phyloP scores from a whole-genome alignment of 257 asterid genomes.

The Gentiana straminea region DNA sequence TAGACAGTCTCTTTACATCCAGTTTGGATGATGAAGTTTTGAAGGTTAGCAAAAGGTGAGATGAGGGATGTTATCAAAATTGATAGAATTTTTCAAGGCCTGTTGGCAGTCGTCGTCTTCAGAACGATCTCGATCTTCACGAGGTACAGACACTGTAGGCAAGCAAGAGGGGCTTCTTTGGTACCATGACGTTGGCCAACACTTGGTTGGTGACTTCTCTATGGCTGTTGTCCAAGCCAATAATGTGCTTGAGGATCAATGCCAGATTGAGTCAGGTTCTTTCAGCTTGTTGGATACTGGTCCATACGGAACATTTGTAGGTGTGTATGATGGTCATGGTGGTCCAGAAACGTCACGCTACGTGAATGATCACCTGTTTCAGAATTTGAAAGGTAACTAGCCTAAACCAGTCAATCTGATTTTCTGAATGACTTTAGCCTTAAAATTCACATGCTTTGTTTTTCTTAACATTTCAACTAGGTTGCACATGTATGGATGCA shows the following conservation, averaged over 20 bases:
- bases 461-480: too few relatives aligned
- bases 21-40: constrained; percentile 38
- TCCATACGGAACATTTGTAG: constrained; percentile 39
- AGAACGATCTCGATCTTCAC: constrained; percentile 11
- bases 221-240: constrained; percentile 52
- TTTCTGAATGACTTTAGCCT: too few relatives aligned
- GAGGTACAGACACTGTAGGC: constrained; percentile 33
- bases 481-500: too few relatives aligned
- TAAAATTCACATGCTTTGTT: too few relatives aligned
- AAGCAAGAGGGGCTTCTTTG: constrained; percentile 44
- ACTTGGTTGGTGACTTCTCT: constrained; percentile 40
- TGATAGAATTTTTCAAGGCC: constrained; percentile 36
- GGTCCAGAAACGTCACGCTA: constrained; percentile 46
- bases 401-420: not conserved
- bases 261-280: constrained; percentile 46
- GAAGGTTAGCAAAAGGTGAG: constrained; percentile 32
- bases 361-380: constrained; percentile 34
- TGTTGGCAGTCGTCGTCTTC: constrained; percentile 39
- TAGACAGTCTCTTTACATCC: constrained; percentile 25
- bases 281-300: constrained; percentile 38
- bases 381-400: constrained; percentile 30
- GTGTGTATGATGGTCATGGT: constrained; percentile 53
- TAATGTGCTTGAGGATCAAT: constrained; percentile 44
- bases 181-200: constrained; percentile 37
- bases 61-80: constrained; percentile 56